These are phyloP conservation scores for Benincasa hispida DNA, from an alignment of 306 rosid genomes.

Conservation along the genomic window DNA sequence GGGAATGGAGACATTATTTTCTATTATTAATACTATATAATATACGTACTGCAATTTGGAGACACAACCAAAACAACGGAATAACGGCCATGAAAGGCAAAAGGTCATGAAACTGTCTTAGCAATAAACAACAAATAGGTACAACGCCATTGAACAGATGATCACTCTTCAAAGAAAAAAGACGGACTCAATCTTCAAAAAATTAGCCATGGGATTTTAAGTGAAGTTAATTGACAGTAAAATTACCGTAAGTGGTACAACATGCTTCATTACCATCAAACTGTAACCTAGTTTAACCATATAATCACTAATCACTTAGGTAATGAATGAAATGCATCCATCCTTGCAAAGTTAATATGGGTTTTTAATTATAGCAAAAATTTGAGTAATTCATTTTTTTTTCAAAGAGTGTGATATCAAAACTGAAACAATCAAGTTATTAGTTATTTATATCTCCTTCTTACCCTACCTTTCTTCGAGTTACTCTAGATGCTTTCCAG, in stretches of 20 bases:
- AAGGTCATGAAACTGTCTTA: neutral
- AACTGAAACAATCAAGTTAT: neutral
- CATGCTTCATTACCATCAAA: neutral
- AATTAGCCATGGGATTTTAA: neutral
- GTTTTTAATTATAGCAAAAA: neutral
- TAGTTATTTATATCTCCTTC: neutral
- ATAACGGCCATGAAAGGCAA: neutral
- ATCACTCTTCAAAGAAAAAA: neutral
- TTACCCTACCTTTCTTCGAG: conserved; percentile 61
- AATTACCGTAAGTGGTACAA: neutral
- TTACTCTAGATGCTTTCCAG: conserved; percentile 77
- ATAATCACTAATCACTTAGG: neutral
- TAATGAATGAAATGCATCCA: no score
- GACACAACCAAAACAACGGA: neutral
- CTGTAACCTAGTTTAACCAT: neutral
- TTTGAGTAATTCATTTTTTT: neutral
- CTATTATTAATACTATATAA: conserved; percentile 2
- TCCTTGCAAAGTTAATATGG: neutral
- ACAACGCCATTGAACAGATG: neutral
- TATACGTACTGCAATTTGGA: neutral
- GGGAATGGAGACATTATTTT: neutral
- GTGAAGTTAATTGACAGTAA: neutral
- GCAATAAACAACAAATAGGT: neutral
- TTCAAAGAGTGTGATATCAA: neutral
- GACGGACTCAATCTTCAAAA: neutral